phyloP scores from a whole-genome alignment of 495 filamentous ascomycete genomes.

The Podospora tetraspora region DNA sequence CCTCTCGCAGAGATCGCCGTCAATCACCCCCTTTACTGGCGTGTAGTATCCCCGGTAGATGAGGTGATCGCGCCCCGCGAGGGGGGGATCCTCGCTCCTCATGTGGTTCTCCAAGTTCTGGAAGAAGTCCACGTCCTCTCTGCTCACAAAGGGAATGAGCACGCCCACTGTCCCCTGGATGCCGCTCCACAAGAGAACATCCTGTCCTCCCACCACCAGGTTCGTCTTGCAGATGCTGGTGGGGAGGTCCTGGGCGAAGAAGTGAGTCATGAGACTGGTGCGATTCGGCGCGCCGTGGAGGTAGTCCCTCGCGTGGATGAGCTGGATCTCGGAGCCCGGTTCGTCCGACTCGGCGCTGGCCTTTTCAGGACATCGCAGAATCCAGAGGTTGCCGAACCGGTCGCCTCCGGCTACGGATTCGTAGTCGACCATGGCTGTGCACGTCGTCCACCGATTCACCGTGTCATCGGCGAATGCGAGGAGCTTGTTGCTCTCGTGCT shows the following conservation, averaged over 20 bases:
- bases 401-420: conserved; percentile 93
- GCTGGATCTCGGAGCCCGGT: conserved; percentile 81
- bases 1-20: conserved; percentile 95
- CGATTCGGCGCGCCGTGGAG: conserved; percentile 84
- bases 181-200: conserved; percentile 88
- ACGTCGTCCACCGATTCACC: conserved; percentile 80
- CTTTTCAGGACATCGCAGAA: conserved; percentile 81
- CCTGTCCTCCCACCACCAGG: conserved; percentile 84
- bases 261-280: conserved; percentile 76
- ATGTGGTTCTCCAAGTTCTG: conserved; percentile 85
- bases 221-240: conserved; percentile 84
- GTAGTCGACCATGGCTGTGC: conserved; percentile 91
- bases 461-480: conserved; percentile 91
- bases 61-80: conserved; percentile 88
- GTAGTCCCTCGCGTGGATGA: conserved; percentile 82
- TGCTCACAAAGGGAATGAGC: conserved; percentile 78
- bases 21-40: conserved; percentile 94
- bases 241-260: conserved; percentile 86
- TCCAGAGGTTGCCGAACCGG: conserved; percentile 95
- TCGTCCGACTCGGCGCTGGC: conserved; percentile 86
- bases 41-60: conserved; percentile 94
- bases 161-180: conserved; percentile 91
- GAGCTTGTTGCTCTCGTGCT: conserved; percentile 80
- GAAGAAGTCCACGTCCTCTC: conserved; percentile 97
- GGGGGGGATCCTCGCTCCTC: conserved; percentile 73